phyloP scores from a whole-genome alignment of 306 rosid species.

The Quercus wislizeni region DNA sequence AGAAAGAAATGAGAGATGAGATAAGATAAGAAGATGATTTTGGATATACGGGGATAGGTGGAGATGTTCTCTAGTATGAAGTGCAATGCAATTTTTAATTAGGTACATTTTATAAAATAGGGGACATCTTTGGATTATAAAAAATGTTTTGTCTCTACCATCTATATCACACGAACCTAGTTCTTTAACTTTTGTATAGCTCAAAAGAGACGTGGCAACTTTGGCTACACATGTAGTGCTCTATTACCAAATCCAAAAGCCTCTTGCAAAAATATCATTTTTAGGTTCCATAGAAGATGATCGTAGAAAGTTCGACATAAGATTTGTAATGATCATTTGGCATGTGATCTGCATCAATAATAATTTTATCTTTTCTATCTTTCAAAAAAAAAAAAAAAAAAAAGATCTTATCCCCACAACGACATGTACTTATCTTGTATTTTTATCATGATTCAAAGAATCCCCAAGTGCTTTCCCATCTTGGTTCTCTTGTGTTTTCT shows the following conservation, averaged over 20 bases:
- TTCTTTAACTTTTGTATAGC: neutral
- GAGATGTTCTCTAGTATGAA: constrained; percentile 15
- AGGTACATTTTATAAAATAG: neutral
- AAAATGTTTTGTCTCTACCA: neutral
- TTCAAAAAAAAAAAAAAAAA: neutral
- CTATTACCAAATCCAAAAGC: constrained; percentile 2
- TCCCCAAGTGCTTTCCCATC: too few species aligned
- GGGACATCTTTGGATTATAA: neutral
- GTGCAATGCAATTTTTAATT: constrained; percentile 21
- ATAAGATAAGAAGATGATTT: constrained; percentile 32
- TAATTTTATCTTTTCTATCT: neutral
- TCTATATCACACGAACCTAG: neutral
- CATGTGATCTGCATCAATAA: constrained; percentile 11
- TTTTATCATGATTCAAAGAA: too few species aligned
- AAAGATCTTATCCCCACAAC: neutral
- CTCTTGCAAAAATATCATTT: constrained; percentile 28
- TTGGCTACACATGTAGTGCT: constrained; percentile 43
- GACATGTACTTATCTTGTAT: too few species aligned
- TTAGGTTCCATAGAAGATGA: constrained; percentile 23
- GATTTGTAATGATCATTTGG: neutral
- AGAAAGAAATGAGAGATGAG: constrained; percentile 25
- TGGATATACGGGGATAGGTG: constrained; percentile 25
- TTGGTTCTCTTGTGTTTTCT: too few species aligned
- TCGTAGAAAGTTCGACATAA: too few species aligned
- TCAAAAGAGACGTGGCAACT: constrained; percentile 45